A percentile compares a stretch with the other conserved stretches of the same genome.
phyloP scores from a whole-genome alignment of 106 monocot species.

The Xerophyta viscosa region DNA sequence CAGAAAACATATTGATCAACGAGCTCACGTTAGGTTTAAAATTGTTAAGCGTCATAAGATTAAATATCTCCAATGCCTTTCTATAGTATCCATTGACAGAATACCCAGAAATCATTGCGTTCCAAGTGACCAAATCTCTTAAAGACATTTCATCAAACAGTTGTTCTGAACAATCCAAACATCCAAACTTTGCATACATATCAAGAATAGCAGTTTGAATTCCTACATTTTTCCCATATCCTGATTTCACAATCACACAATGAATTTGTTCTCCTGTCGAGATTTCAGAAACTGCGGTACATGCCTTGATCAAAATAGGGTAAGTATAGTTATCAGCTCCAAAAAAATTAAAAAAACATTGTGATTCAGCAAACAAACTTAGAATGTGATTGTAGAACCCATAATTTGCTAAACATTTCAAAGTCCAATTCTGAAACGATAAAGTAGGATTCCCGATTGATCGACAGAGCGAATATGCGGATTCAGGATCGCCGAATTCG shows the following conservation, averaged over 20 bases:
- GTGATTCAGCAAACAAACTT: constrained; percentile 17
- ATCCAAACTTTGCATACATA: constrained; percentile 47
- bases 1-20: constrained; percentile 29
- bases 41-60: constrained; percentile 18
- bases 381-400: constrained; percentile 26
- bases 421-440: constrained; percentile 23
- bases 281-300: constrained; percentile 13
- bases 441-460: constrained; percentile 16
- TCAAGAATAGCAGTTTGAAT: constrained; percentile 53
- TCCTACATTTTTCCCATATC: constrained; percentile 27
- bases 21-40: constrained; percentile 40
- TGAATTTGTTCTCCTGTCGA: constrained; percentile 36
- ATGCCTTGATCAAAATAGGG: constrained; percentile 58
- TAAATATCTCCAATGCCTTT: constrained; percentile 27
- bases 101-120: constrained; percentile 49
- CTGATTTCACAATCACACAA: constrained; percentile 29
- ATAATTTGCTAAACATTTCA: constrained; percentile 45
- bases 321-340: constrained; percentile 49
- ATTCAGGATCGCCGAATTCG: constrained; percentile 6
- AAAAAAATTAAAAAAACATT: neutral
- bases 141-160: constrained; percentile 52
- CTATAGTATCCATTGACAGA: constrained; percentile 24
- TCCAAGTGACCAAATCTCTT: constrained; percentile 60
- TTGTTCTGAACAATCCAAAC: constrained; percentile 14
- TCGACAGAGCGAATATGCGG: constrained; percentile 11